Evolutionary conservation across 805 yeast species (phyloP).

Genomic region (Cyberlindnera samutprakarnensis): DNA sequence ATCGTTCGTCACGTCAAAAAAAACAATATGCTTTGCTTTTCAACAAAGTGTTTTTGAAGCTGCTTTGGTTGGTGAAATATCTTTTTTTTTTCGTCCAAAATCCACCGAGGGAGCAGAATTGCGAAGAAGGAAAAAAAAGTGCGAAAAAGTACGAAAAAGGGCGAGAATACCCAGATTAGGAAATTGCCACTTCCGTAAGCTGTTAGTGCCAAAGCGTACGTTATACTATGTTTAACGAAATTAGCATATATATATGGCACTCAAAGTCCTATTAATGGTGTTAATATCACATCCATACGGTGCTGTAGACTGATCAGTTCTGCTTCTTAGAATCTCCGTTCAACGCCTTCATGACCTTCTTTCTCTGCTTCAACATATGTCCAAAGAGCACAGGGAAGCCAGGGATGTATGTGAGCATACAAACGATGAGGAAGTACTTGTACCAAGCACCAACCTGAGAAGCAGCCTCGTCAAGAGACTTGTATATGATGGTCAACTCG

Average conservation of each 20-base stretch:
- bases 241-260: too few relatives aligned
- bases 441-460: constrained; percentile 40
- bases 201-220: too few relatives aligned
- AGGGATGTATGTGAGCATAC: constrained; percentile 69
- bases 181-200: too few relatives aligned
- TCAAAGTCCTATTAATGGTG: too few relatives aligned
- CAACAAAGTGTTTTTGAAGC: too few relatives aligned
- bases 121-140: too few relatives aligned
- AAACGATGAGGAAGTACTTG: constrained; percentile 45
- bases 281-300: background rate
- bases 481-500: constrained; percentile 63
- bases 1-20: too few relatives aligned
- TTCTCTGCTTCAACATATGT: constrained; percentile 86
- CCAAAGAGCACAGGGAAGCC: constrained; percentile 79
- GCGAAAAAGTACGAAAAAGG: background rate
- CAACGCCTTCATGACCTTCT: constrained; percentile 53
- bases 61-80: too few relatives aligned
- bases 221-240: too few relatives aligned
- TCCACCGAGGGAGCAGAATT: too few relatives aligned
- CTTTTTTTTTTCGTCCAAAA: too few relatives aligned
- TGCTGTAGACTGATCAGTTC: constrained; percentile 1
- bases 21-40: too few relatives aligned
- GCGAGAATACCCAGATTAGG: constrained; percentile 1
- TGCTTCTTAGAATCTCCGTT: constrained; percentile 8
- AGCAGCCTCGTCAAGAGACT: constrained; percentile 67